Base-by-base conservation (phyloP, 2,329 filamentous ascomycete species). In the Zymoseptoria crescenta region DNA sequence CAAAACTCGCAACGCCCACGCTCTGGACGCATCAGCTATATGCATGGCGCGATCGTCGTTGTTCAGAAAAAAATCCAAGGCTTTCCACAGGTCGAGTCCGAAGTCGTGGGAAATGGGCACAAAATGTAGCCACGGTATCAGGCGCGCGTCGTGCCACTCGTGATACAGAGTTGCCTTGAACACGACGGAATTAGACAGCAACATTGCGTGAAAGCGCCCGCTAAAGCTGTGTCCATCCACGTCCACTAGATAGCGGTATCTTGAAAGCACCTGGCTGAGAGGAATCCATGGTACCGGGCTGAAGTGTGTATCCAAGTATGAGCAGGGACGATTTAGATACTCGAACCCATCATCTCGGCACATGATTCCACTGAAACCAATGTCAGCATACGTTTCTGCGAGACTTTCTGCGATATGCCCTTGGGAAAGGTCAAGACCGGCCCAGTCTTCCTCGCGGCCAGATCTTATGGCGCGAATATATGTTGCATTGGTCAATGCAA, bases 121-220 rank as follows among this genome's bases (percentile, higher is more conserved):
- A 67, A 89, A 93, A 73, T 94, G 89, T 67, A 84, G 84, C 89
- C 89, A 94, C 0, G 87, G 80, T 1, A 90, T 77, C 1, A 93
- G 77, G 65, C 70, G 77, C 67, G 64, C 78, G 70, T 92, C 88
- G 68, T 92, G 89, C 89, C 89, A 94, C 71, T 94, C 89, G 20
- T 83, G 80, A 74, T 86, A 94, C 21, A 93, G 77, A 0, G 89
- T 91, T 5, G 86, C 83, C 75, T 93, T 94, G 74, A 94, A 83
- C 0, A 87, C 87, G 8, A 92, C 72, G 16, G 83, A 86, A 1
- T 83, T 88, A 29, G 84, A 88, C 35, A 82, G 79, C 24, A 93
- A 75, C 70, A 92, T 91, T 0, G 66, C 70, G 7, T 70, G 69
- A 56, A 74, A 76, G 13, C 75, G 70, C 7, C 74, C 74, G 13